These are phyloP conservation scores for Eucalyptus erythrocorys DNA, from an alignment of 345 rosid genomes.

Conservation along the genomic window DNA sequence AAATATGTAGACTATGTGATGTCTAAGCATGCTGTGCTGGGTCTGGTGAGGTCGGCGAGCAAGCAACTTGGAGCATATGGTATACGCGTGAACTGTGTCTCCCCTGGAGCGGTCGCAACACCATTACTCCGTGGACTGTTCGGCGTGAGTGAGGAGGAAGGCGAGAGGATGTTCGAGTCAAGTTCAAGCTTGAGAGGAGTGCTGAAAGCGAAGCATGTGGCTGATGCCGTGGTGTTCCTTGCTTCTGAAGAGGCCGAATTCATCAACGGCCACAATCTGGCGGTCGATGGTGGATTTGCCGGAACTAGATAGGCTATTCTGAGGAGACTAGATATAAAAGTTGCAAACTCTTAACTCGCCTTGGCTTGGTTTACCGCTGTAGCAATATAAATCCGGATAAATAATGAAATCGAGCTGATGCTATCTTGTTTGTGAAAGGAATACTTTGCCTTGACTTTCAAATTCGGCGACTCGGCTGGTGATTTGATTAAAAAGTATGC, in stretches of 20 bases:
- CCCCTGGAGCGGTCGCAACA: neutral
- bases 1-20: conserved; percentile 3
- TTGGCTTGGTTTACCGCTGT: neutral
- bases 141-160: neutral
- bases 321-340: neutral
- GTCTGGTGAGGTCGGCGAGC: neutral
- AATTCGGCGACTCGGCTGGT: neutral
- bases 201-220: neutral
- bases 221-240: neutral
- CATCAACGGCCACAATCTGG: neutral
- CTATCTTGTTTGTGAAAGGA: neutral
- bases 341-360: neutral
- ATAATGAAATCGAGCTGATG: neutral
- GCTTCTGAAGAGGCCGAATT: neutral
- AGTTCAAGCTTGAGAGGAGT: neutral
- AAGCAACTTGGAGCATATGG: neutral
- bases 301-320: neutral
- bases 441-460: neutral
- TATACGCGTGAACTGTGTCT: neutral
- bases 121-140: neutral
- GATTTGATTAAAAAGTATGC: neutral
- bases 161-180: neutral
- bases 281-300: neutral
- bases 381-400: neutral
- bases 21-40: conserved; percentile 33